Conservation (phyloP, 495 filamentous ascomycete species). For the Aspergillus incahuasiensis region DNA sequence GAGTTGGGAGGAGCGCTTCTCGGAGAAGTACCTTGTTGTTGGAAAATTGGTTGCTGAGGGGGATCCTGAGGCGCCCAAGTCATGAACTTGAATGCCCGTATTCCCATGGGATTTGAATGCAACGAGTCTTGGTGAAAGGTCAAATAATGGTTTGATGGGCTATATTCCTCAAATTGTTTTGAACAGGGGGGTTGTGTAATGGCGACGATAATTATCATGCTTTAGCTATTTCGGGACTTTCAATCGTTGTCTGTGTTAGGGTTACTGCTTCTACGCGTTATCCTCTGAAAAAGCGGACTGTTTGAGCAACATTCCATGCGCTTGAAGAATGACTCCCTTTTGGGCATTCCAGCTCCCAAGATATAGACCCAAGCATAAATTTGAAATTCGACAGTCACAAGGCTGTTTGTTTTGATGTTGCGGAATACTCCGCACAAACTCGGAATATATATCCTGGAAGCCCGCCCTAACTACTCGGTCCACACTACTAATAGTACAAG, state of each 20-base stretch:
- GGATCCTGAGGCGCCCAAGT: conserved; percentile 48
- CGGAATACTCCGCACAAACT: too few species aligned
- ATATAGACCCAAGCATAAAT: too few species aligned
- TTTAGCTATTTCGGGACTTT: neutral
- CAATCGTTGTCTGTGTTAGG: neutral
- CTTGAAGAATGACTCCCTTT: neutral
- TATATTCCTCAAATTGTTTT: too few species aligned
- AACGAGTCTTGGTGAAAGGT: too few species aligned
- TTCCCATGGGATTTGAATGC: neutral
- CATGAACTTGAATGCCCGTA: conserved; percentile 14
- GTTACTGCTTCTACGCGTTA: neutral
- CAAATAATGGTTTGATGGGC: too few species aligned
- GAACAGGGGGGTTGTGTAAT: too few species aligned
- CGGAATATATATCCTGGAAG: neutral
- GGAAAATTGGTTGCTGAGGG: conserved; percentile 79
- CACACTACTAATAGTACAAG: neutral
- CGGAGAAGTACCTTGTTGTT: conserved; percentile 89
- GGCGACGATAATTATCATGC: neutral
- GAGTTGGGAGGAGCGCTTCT: conserved; percentile 90
- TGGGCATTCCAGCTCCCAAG: neutral
- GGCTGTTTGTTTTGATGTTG: neutral
- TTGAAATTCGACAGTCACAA: neutral
- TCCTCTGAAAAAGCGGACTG: neutral
- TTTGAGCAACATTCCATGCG: neutral
- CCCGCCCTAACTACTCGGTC: neutral